Percentiles rank a stretch among this genome's conserved stretches.
These are phyloP conservation scores for Priceomyces medius DNA, from an alignment of 805 yeast species.

Conservation along the genomic window DNA sequence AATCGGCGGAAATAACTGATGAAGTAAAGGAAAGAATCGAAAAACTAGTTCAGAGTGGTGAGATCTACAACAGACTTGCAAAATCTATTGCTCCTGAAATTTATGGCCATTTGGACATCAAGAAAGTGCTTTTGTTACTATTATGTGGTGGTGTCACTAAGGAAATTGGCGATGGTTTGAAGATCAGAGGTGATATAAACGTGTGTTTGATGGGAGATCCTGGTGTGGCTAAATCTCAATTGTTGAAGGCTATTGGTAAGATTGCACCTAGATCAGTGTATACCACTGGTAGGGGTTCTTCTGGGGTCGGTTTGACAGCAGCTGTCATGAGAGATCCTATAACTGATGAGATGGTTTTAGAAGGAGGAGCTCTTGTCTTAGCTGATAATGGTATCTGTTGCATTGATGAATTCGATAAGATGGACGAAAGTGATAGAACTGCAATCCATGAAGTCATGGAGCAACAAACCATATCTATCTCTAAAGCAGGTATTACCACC, in stretches of 20 bases:
- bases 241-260: conserved; percentile 84
- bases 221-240: conserved; percentile 98
- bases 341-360: conserved; percentile 97
- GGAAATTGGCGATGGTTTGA: conserved; percentile 93
- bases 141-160: conserved; percentile 95
- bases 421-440: conserved; percentile 96
- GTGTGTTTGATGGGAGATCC: conserved; percentile 98
- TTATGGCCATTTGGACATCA: conserved; percentile 89
- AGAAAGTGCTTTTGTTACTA: conserved; percentile 80
- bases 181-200: conserved; percentile 95
- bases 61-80: conserved; percentile 77
- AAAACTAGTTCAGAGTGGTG: conserved; percentile 57
- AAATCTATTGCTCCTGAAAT: conserved; percentile 96
- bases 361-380: conserved; percentile 95
- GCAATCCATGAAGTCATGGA: conserved; percentile 99
- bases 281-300: conserved; percentile 97
- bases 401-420: conserved; percentile 97
- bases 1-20: conserved; percentile 55
- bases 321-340: conserved; percentile 99
- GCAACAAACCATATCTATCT: conserved; percentile 95
- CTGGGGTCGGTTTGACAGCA: conserved; percentile 98
- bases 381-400: conserved; percentile 99
- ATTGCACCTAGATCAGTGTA: conserved; percentile 96
- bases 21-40: conserved; percentile 57
- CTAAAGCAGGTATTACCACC: conserved; percentile 97